Evolutionary conservation across 805 yeast species (phyloP).

Genomic region (Scheffersomyces amazonensis): DNA sequence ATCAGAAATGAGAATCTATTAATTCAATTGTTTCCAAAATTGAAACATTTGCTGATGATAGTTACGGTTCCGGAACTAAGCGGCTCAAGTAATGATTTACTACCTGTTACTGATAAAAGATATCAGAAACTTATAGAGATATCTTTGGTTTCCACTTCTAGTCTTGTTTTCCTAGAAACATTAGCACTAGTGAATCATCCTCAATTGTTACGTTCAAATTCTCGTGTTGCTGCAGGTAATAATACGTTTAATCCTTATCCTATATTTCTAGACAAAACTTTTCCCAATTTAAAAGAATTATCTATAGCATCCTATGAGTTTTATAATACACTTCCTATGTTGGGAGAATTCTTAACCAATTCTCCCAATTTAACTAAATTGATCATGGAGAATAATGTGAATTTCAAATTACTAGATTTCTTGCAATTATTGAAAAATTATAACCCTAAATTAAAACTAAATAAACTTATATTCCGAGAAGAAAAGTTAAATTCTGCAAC

Average conservation of each 20-base stretch:
- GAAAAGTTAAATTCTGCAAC: slow-evolving; percentile 14
- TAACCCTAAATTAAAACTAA: slow-evolving; percentile 22
- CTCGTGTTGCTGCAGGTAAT: slow-evolving; percentile 6
- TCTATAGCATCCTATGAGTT: slow-evolving; percentile 33
- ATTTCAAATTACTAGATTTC: slow-evolving; percentile 23
- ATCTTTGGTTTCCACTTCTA: neutral
- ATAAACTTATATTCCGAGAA: slow-evolving; percentile 30
- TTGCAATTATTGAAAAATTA: slow-evolving; percentile 26
- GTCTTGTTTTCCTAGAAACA: slow-evolving; percentile 9
- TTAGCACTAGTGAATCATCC: slow-evolving; percentile 28
- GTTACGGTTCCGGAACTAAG: slow-evolving; percentile 15
- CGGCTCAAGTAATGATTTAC: slow-evolving; percentile 12
- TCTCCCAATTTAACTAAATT: slow-evolving; percentile 16
- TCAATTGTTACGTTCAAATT: slow-evolving; percentile 12
- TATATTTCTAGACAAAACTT: slow-evolving; percentile 15
- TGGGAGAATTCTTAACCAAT: slow-evolving; percentile 24
- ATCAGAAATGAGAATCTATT: slow-evolving; percentile 15
- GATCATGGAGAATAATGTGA: slow-evolving; percentile 32
- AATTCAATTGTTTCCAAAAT: slow-evolving; percentile 19
- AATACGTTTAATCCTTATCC: slow-evolving; percentile 24
- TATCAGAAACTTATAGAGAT: slow-evolving; percentile 4
- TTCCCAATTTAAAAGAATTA: slow-evolving; percentile 22
- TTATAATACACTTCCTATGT: slow-evolving; percentile 16
- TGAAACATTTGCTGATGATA: slow-evolving; percentile 21
- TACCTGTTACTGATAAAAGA: slow-evolving; percentile 13